A percentile compares a stretch with the other conserved stretches of the same genome.
Evolutionary conservation across 2,329 filamentous ascomycete species (phyloP).

Genomic region (Fusarium domesticum): DNA sequence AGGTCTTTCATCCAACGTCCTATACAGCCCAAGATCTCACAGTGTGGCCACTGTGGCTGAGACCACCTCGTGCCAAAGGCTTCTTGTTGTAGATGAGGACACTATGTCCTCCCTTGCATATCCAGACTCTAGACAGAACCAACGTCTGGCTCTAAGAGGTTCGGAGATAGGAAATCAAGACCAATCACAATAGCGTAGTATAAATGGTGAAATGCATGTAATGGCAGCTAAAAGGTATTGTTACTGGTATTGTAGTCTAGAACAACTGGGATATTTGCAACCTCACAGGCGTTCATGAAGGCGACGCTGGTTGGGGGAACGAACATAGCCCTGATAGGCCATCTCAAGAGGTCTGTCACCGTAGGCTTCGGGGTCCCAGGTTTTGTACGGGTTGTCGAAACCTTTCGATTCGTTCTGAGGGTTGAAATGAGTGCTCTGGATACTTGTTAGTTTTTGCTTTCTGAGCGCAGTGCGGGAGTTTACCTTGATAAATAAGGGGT

Average conservation of each 20-base stretch:
- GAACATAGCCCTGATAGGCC: constrained; percentile 29
- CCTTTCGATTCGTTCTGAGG: constrained; percentile 18
- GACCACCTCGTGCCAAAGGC: too few relatives aligned
- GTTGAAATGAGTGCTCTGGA: constrained; percentile 20
- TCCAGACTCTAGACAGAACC: too few relatives aligned
- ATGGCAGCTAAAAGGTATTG: too few relatives aligned
- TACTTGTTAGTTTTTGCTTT: not conserved
- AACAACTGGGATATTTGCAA: constrained; percentile 23
- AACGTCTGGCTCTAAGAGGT: too few relatives aligned
- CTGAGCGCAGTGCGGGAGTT: not conserved
- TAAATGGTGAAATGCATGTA: too few relatives aligned
- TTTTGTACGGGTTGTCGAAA: constrained; percentile 28
- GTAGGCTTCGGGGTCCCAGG: constrained; percentile 26
- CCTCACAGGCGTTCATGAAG: constrained; percentile 26
- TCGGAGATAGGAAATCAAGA: too few relatives aligned
- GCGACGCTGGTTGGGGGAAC: constrained; percentile 24
- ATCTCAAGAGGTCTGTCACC: constrained; percentile 26
- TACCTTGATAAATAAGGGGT: constrained; percentile 17
- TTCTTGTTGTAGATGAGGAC: too few relatives aligned
- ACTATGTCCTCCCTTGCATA: too few relatives aligned
- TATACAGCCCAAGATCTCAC: not conserved
- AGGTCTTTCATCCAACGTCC: not conserved
- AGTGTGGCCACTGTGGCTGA: not conserved
- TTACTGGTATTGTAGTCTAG: constrained; percentile 28
- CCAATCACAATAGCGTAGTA: too few relatives aligned